Base-by-base conservation (phyloP, 345 rosid genomes). In the Psidium friedrichsthalianum region DNA sequence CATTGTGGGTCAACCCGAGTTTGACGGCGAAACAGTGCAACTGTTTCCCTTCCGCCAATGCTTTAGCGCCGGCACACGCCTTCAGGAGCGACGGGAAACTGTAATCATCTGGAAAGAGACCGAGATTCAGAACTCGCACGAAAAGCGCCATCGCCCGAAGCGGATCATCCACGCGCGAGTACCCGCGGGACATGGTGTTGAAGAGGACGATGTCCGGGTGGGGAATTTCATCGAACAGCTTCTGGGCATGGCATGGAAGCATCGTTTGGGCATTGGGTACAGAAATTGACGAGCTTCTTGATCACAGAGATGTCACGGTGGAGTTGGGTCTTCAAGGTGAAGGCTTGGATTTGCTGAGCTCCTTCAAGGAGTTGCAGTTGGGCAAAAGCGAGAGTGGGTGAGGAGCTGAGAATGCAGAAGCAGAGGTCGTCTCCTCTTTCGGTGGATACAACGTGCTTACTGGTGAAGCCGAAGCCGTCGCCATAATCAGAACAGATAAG, bases 301-400 rank as follows among this genome's bases (percentile, higher is more conserved):
- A 90, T 85, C 57, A 89, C 56, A 49, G 89, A 84, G 85, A 85
- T 83, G 88, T 94, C 93, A 59, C 89, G 74, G 7, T 78, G 95
- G 88, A 92, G 90, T 29, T 91, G 89, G 87, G 95, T 88, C 91
- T 95, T 96, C 92, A 95, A 86, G 51, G 94, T 51, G 82, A 91
- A 83, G 84, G 93, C 95, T 20, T 96, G 98, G 84, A 95, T 87
- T 87, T 94, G 97, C 93, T 93, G n/a, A 94, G 88, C 90, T 92
- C 93, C 80, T 84, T 85, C 42, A 93, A 85, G 84, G 94, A 91
- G 56, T 80, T 86, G 92, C 95, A 93, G 40, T 82, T 92, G 85
- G 93, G 92, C 11, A 95, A 88, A 11, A 88, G 86, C 84, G 90
- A 85, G 51, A 89, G 89, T 3, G 93, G 94, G 85, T 85, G 86